Base-by-base conservation (phyloP, 306 rosid species). In the Cucumis sativus region DNA sequence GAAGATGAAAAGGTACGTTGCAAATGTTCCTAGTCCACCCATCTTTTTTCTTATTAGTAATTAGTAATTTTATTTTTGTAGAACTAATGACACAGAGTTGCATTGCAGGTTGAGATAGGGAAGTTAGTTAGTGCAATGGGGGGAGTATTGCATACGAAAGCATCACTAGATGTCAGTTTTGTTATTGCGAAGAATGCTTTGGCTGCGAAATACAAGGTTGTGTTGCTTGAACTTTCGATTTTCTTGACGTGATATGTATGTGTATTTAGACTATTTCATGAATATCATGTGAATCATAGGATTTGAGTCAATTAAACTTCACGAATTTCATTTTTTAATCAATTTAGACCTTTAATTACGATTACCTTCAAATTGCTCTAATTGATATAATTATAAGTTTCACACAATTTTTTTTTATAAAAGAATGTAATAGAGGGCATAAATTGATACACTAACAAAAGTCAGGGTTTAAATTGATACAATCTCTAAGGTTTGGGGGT, bases 161-260 rank as follows among this genome's bases (percentile, higher is more conserved):
- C 91, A 77, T 90, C 90, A 54, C 78, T 75, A 77, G 97, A 90
- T 85, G 84, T 95, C 79, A 89, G 86, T 87, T 92, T 92, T 80
- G 93, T 95, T 67, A 80, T 95, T 45, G 97, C 85, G 79, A 95
- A 92, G 84, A 92, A 84, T 85, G 98, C 90, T 76, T 85, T 90
- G 86, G 97, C 98, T 77, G 90, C 89, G 25, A 95, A 95, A 82
- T 95, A 95, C 91, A 90, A 92, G 97, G 98, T 89, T 79, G 83
- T 33, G 85, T 60, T 67, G 59, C 80, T 57, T 69, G 76, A 23
- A 49, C 2, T 47, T 69, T 10, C 2, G 37, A 20, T 68, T 69
- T 69, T 6, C 23, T 43, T 69, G 75, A 69, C 6, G 20, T 6
- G 55, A 23, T 69, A 39, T 45, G 21, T 23, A 69, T 7, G 57